These are phyloP conservation scores for Lodderomyces beijingensis DNA, from an alignment of 1,139 yeast genomes.

Conservation along the genomic window DNA sequence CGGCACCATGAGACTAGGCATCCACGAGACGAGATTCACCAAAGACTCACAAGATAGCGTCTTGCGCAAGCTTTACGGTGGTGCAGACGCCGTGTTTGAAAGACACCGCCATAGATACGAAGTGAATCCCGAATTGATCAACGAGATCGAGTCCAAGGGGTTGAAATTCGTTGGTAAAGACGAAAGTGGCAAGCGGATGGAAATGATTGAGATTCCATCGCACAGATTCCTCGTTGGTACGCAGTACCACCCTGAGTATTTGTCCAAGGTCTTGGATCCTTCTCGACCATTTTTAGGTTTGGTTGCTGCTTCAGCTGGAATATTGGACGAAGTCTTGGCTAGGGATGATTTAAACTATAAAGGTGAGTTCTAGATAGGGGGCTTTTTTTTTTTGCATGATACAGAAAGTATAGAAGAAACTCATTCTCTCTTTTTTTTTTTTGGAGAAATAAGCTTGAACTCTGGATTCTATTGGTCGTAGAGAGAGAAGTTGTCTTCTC, in stretches of 20 bases:
- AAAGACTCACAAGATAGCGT: conserved; percentile 63
- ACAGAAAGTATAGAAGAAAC: too few species aligned
- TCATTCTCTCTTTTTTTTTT: too few species aligned
- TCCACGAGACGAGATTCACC: conserved; percentile 83
- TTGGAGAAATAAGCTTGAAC: too few species aligned
- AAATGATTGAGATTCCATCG: conserved; percentile 67
- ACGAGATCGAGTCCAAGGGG: conserved; percentile 68
- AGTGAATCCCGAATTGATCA: conserved; percentile 81
- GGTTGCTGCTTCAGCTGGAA: conserved; percentile 88
- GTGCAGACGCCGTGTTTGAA: conserved; percentile 65
- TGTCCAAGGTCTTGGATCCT: conserved; percentile 94
- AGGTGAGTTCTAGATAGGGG: conserved; percentile 39
- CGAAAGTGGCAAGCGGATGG: conserved; percentile 89
- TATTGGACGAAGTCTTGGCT: conserved; percentile 56
- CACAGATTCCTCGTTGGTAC: conserved; percentile 95
- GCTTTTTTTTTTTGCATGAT: too few species aligned
- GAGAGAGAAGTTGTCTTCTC: too few species aligned
- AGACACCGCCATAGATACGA: conserved; percentile 99
- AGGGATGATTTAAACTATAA: conserved; percentile 42
- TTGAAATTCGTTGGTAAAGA: conserved; percentile 90
- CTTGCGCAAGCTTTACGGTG: conserved; percentile 79
- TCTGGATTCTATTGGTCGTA: too few species aligned
- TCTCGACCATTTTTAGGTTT: conserved; percentile 95
- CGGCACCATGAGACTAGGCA: conserved; percentile 98
- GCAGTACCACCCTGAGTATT: conserved; percentile 97